phyloP scores from a whole-genome alignment of 768 basidiomycete species.

The Tulasnella sp. region DNA sequence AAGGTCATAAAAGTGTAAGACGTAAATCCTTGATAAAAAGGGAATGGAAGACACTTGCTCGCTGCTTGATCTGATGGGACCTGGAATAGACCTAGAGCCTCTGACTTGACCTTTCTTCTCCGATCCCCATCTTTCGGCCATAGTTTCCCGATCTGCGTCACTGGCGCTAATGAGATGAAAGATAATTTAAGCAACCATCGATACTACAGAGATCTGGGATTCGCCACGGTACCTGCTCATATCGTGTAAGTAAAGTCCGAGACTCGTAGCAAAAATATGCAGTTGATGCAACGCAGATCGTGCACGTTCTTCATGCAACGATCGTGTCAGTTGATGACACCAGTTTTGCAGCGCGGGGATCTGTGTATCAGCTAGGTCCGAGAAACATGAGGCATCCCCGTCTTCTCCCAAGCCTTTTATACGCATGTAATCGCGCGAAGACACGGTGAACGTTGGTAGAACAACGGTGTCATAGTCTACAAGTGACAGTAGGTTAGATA shows the following conservation, averaged over 20 bases:
- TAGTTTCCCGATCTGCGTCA: constrained; percentile 36
- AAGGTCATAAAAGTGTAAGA: constrained; percentile 28
- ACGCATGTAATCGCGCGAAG: constrained; percentile 50
- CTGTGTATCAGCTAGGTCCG: constrained; percentile 41
- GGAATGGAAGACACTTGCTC: not conserved
- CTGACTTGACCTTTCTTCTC: not conserved
- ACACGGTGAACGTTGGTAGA: constrained; percentile 44
- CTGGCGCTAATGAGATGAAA: constrained; percentile 19
- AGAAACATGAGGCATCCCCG: constrained; percentile 46
- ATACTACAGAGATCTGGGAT: not conserved
- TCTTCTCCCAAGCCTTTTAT: constrained; percentile 51
- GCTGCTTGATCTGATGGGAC: not conserved
- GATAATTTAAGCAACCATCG: not conserved
- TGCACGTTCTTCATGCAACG: constrained; percentile 40
- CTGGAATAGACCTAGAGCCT: no score
- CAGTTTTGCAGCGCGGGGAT: constrained; percentile 48
- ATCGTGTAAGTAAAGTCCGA: constrained; percentile 40
- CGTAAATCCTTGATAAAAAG: no score
- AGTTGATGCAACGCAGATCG: constrained; percentile 39
- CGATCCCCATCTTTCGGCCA: constrained; percentile 32
- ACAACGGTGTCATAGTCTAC: no score
- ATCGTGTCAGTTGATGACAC: constrained; percentile 45
- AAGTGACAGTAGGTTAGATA: constrained; percentile 49
- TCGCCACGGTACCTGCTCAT: constrained; percentile 30
- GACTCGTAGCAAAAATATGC: constrained; percentile 38